These are phyloP conservation scores for Calocera cornea DNA, from an alignment of 768 basidiomycete genomes.

Conservation along the genomic window DNA sequence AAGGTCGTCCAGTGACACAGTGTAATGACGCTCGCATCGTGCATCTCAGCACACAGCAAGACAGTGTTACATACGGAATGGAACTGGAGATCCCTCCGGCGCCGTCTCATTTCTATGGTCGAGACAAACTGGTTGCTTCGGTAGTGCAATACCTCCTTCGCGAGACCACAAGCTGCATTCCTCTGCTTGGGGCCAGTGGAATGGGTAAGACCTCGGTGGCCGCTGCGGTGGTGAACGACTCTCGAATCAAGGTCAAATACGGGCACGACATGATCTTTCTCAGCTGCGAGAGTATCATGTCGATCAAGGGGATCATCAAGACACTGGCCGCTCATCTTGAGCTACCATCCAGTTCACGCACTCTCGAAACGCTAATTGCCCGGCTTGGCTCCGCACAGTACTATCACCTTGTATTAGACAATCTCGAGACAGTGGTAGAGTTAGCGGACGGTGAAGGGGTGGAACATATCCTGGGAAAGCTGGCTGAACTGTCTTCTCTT, in stretches of 20 bases:
- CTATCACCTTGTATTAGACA: background rate
- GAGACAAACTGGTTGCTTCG: background rate
- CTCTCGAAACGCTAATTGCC: background rate
- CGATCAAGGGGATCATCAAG: background rate
- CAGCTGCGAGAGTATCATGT: background rate
- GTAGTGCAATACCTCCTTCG: background rate
- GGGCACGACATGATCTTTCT: background rate
- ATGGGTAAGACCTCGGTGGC: background rate
- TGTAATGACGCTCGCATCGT: too few relatives aligned
- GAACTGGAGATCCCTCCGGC: background rate
- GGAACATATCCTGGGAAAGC: conserved; percentile 15
- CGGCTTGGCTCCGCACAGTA: background rate
- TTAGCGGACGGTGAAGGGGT: background rate
- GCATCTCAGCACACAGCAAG: too few relatives aligned
- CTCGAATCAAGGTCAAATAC: background rate
- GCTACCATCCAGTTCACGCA: background rate
- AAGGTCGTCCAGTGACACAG: too few relatives aligned
- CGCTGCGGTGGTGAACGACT: background rate
- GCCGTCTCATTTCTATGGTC: background rate
- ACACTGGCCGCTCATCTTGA: background rate
- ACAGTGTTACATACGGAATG: too few relatives aligned
- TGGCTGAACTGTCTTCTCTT: conserved; percentile 21
- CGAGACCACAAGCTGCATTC: background rate
- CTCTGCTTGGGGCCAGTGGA: background rate
- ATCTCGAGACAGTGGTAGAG: background rate